Base-by-base conservation (phyloP, 768 basidiomycete species). In the Mycena rosella region DNA sequence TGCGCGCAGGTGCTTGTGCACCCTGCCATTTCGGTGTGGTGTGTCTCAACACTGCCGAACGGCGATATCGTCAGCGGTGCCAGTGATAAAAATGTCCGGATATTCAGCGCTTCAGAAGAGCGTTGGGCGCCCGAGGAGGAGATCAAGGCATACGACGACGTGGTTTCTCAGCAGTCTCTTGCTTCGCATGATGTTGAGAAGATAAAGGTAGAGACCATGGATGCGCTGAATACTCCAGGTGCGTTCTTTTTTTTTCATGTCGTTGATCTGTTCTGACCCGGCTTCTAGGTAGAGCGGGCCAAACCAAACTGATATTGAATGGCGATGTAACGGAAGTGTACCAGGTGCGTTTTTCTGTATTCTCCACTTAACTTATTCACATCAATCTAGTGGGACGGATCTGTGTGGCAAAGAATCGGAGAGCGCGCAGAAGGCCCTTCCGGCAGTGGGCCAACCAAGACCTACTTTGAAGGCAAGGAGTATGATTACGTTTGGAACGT, bases 401-500 rank as follows among this genome's bases (percentile, higher is more conserved):
- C 79, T 20, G 85, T 84, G 27, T 99, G 98, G 98, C 88, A 95
- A 77, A 97, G 96, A 77, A 89, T 99, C 36, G 98, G 98, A 26
- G 93, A 96, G 72, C 96, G 99, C 7, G 96, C 96, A 5, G 98
- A 98, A 75, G 96, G 3, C 27, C 96, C 22, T 93, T 97, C 57
- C 94, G 96, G 26, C 89, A 91, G n/a, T 86, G 95, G 63, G 96
- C 94, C 79, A 94, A 96, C 78, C 85, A 98, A n/a, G 92, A 93
- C 75, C 79, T 65, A 55, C 49, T 71, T 68, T 55, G 70, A 96
- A 72, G 98, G 98, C 20, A 91, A 91, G 75, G 97, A 99, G 80
- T 99, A 96, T 75, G 98, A 99, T 80, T 98, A 98, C 74, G 97
- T 99, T n/a, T 98, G 99, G 74, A 96, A 98, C 75, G 96, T 99